Conservation (phyloP, 495 filamentous ascomycete species). For the Penicillium diatomitis region DNA sequence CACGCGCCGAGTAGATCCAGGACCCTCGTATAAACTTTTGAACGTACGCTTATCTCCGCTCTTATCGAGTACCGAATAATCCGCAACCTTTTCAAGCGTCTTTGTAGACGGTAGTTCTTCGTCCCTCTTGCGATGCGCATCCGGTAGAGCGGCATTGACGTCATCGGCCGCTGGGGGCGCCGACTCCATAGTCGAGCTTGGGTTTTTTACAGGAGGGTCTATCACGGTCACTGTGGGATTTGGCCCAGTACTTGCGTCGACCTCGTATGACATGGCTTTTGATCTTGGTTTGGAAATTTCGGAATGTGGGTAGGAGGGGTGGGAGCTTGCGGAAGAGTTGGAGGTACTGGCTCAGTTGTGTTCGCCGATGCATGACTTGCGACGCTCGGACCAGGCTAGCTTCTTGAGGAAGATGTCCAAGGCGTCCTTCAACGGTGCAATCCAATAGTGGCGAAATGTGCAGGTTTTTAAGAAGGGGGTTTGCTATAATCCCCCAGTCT, state of each 20-base stretch:
- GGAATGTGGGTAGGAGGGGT: background rate
- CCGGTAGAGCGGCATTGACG: background rate
- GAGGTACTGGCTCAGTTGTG: no score
- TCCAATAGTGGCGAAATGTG: no score
- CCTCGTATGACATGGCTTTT: background rate
- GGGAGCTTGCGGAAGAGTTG: no score
- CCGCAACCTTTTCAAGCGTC: slow-evolving; percentile 40
- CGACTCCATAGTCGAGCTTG: background rate
- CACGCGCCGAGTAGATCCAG: slow-evolving; percentile 45
- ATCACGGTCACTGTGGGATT: background rate
- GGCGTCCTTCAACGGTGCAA: no score
- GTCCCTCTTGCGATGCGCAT: background rate
- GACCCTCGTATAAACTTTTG: slow-evolving; percentile 55
- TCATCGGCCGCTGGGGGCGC: background rate
- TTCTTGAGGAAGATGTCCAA: no score
- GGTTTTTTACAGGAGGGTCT: background rate
- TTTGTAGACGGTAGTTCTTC: slow-evolving; percentile 39
- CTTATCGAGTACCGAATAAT: slow-evolving; percentile 54
- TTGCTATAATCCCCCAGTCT: no score
- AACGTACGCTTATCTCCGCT: slow-evolving; percentile 56
- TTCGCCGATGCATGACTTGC: no score
- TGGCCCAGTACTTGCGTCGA: background rate
- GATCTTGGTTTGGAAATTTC: no score
- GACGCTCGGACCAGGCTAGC: no score
- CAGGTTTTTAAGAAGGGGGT: no score